These are phyloP conservation scores for Zalerion maritima DNA, from an alignment of 495 filamentous ascomycete species.

Conservation along the genomic window DNA sequence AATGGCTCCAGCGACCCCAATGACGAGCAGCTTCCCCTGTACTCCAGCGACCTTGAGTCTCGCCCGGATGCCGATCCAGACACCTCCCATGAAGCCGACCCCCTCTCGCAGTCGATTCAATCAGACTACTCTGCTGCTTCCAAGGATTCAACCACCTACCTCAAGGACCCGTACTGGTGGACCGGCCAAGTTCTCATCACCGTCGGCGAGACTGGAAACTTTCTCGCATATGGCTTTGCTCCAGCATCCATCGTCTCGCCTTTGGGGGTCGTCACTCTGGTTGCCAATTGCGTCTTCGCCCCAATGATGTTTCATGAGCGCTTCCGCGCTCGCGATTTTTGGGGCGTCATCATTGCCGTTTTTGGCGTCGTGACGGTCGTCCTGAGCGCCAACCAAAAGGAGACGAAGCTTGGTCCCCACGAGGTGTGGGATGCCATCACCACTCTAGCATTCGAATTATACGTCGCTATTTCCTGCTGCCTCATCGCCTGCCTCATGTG, in stretches of 20 bases:
- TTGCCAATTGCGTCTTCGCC: conserved; percentile 93
- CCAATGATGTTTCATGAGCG: conserved; percentile 82
- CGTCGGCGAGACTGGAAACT: conserved; percentile 89
- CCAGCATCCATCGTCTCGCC: conserved; percentile 96
- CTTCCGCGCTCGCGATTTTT: conserved; percentile 72
- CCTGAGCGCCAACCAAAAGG: conserved; percentile 75
- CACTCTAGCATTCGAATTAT: conserved; percentile 79
- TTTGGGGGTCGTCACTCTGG: conserved; percentile 81
- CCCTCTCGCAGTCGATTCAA: conserved; percentile 30
- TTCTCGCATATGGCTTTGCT: conserved; percentile 96
- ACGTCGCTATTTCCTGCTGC: conserved; percentile 57
- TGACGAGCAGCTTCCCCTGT: too few species aligned
- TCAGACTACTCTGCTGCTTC: conserved; percentile 25
- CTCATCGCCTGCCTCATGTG: conserved; percentile 66
- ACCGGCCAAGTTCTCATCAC: conserved; percentile 78
- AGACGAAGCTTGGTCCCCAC: conserved; percentile 79
- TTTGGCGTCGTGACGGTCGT: conserved; percentile 86
- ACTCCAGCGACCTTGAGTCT: too few species aligned
- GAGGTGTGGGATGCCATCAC: conserved; percentile 85
- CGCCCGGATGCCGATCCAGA: conserved; percentile 19
- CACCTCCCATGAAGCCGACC: conserved; percentile 17
- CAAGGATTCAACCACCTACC: conserved; percentile 39
- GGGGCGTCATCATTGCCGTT: conserved; percentile 75
- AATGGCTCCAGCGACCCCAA: conserved; percentile 13
- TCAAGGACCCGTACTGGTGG: conserved; percentile 94